Base-by-base conservation (phyloP, 164 flowering plant genomes). In the Piper longum region DNA sequence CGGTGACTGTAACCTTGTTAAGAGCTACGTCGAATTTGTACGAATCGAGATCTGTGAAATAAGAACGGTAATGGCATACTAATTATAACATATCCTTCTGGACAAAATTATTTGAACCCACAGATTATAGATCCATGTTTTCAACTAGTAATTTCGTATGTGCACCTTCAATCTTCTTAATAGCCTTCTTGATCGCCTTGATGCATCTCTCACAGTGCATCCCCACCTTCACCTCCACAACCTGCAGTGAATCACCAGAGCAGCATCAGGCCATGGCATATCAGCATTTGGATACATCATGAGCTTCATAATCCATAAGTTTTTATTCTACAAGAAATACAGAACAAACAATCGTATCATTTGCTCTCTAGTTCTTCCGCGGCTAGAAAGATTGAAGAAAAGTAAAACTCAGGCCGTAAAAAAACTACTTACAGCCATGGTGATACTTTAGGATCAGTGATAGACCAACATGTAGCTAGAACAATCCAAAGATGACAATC, bases 181-280 rank as follows among this genome's bases (percentile, higher is more conserved):
- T 82, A 52, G 96, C 85, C 74, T 92, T 89, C 70, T 81, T 64
- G 75, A 92, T 89, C 61, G 88, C 88, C 82, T 82, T 92, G 78
- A 87, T 87, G 80, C 98, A 92, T 62, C 86, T 88, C 0, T 85
- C 91, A 60, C 98, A 89, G 59, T 92, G 96, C 77, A 92, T 70
- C 6, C 85, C 84, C 59, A 92, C 96, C 72, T 76, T 89, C 82
- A 92, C 67, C 64, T 92, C 98, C 75, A 92, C 95, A 64, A 85
- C 82, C 92, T 87, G 55, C 36, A 41, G 3, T 1, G 60, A 56
- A 3, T 26, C 26, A 7, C 36, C 26, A 48, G 54, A 57, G 18
- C 62, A 5, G 40, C 40, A 66, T 48, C 40, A 45, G 7, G 14
- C 14, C 17, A 41, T n/a, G 14, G 43, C 11, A 44, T 14, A 17